Conservation (phyloP, 805 yeast genomes). For the Cyberlindnera subsufficiens region DNA sequence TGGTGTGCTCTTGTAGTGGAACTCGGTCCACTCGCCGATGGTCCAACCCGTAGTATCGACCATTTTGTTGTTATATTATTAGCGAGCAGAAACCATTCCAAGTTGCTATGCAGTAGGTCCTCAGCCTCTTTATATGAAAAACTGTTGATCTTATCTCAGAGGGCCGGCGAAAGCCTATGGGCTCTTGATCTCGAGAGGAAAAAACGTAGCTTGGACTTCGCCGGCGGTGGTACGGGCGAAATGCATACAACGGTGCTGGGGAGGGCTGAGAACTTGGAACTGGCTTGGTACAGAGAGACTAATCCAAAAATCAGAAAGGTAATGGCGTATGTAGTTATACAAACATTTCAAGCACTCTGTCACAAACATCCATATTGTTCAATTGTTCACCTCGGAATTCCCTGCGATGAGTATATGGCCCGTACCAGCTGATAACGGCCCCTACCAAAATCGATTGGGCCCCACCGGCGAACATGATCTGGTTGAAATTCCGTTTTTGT, state of each 20-base stretch:
- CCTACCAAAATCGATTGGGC: not conserved
- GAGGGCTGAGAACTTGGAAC: not conserved
- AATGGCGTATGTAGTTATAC: too few species aligned
- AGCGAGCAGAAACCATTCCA: not conserved
- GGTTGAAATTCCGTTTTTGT: too few species aligned
- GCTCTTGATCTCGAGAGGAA: not conserved
- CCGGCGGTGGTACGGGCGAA: not conserved
- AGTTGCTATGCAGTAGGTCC: not conserved
- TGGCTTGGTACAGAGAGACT: too few species aligned
- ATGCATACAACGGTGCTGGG: not conserved
- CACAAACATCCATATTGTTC: too few species aligned
- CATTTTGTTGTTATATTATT: constrained; percentile 5
- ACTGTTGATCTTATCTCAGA: not conserved
- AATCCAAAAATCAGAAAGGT: too few species aligned
- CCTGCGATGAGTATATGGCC: too few species aligned
- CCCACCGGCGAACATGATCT: not conserved
- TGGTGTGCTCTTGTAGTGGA: constrained; percentile 58
- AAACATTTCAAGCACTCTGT: too few species aligned
- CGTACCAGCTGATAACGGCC: constrained; percentile 2
- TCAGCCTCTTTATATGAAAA: not conserved
- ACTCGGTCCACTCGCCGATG: constrained; percentile 66
- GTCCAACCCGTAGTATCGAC: constrained; percentile 61
- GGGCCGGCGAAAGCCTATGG: not conserved
- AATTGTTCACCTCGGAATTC: too few species aligned
- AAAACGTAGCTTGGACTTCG: not conserved